Base-by-base conservation (phyloP, 2,329 filamentous ascomycete species). In the Ceratocystis albifundus region DNA sequence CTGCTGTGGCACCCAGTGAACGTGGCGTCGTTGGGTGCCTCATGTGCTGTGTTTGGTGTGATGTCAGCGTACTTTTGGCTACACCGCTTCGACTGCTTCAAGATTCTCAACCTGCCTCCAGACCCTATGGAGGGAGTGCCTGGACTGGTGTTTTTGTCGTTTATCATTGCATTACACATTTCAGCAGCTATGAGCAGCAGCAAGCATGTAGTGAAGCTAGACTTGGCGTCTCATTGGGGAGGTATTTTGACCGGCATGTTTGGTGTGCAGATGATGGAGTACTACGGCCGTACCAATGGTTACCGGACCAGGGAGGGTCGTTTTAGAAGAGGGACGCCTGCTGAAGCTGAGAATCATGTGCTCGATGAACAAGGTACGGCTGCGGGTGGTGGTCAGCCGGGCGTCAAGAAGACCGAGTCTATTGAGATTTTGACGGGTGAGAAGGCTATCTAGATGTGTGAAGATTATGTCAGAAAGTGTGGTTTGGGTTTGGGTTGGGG, bases 1-100 rank as follows among this genome's bases (percentile, higher is more conserved):
- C 76, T 90, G 67, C 71, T 76, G 32, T 74, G 75, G 61, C 77
- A 81, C 67, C 80, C 82, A 61, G 71, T 84, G 62, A 72, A 74
- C 12, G 75, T 77, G 64, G 78, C 84, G 46, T 82, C 82, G 1
- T 77, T 88, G 8, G 88, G 88, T n/a, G 85, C 85, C 1, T 88
- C 85, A 5, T 86, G 84, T 10, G 83, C 82, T 45, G 77, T 86
- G 4, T 80, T 83, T 69, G 87, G 86, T 25, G 71, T 89, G 25
- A 72, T 82, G 6, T 80, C 80, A 1, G 84, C 85, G 1, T 88
- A 84, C 73, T 83, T 86, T 70, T 84, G 82, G 79, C 74, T 82
- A 69, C 80, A 85, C 71, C 75, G 78, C 65, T 77, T 77, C 66
- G 82, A 85, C 53, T 78, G 80, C 46, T 82, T 86, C 74, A 80